phyloP scores from a whole-genome alignment of 1,139 yeast species.

The Saccharomycopsis phalli region DNA sequence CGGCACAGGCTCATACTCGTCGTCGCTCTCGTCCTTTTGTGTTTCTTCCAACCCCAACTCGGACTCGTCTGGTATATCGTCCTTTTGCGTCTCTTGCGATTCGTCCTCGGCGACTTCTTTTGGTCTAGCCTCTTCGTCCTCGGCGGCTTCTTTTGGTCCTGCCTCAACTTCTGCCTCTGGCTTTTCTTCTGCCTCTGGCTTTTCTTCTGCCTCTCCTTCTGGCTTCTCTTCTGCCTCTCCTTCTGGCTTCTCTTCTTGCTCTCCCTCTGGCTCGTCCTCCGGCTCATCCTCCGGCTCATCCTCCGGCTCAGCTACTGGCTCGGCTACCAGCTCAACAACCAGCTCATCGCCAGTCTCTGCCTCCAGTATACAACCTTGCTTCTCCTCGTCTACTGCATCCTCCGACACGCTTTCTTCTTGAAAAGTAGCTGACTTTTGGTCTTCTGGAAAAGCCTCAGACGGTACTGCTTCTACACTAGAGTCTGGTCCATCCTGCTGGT shows the following conservation, averaged over 20 bases:
- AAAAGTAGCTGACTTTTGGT: no score
- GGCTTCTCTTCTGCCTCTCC: not conserved
- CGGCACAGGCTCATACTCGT: constrained; percentile 3
- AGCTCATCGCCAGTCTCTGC: not conserved
- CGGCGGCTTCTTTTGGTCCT: not conserved
- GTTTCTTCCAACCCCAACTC: constrained; percentile 1
- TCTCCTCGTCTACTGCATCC: not conserved
- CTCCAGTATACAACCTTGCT: not conserved
- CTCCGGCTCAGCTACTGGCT: not conserved
- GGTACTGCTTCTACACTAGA: no score
- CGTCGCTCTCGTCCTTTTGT: constrained; percentile 3
- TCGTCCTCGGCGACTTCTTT: not conserved
- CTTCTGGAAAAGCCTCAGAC: no score
- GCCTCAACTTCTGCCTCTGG: not conserved
- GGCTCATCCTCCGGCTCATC: not conserved
- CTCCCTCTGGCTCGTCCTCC: not conserved
- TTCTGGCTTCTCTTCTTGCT: not conserved
- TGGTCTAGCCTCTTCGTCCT: not conserved
- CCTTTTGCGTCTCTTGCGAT: constrained; percentile 8
- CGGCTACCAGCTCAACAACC: not conserved
- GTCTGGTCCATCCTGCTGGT: no score
- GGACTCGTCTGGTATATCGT: not conserved
- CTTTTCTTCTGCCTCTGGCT: not conserved
- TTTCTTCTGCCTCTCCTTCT: not conserved
- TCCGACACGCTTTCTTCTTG: not conserved